Conservation (phyloP, 768 basidiomycete genomes). For the Lentinula guzmanii region DNA sequence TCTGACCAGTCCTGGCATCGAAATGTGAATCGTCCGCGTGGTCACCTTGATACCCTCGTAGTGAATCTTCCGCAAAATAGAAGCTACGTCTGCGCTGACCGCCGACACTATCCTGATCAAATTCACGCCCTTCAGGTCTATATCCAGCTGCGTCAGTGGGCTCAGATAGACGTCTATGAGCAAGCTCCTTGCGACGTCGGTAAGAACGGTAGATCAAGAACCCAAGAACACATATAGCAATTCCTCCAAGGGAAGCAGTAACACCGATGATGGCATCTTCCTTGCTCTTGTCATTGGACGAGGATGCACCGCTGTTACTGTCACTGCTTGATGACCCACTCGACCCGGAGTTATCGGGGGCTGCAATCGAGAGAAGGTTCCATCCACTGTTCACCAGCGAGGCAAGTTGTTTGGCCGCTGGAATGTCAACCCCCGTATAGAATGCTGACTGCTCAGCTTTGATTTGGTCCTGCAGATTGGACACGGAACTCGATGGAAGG, state of each 20-base stretch:
- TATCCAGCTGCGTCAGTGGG: slow-evolving; percentile 32
- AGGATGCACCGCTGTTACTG: slow-evolving; percentile 19
- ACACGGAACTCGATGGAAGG: slow-evolving; percentile 38
- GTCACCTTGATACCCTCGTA: slow-evolving; percentile 50
- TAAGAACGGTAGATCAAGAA: slow-evolving; percentile 68
- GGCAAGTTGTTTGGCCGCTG: slow-evolving; percentile 54
- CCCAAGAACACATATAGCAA: slow-evolving; percentile 65
- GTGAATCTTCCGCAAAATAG: slow-evolving; percentile 82
- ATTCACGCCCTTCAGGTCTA: slow-evolving; percentile 62
- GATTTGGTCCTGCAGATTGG: slow-evolving; percentile 42
- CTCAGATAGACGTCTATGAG: slow-evolving; percentile 71
- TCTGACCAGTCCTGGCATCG: slow-evolving; percentile 15
- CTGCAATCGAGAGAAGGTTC: slow-evolving; percentile 42
- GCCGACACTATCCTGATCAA: slow-evolving; percentile 72
- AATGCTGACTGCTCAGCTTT: slow-evolving; percentile 27
- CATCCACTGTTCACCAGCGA: slow-evolving; percentile 65
- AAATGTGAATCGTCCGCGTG: slow-evolving; percentile 27
- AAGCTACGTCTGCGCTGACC: slow-evolving; percentile 71
- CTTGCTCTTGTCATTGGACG: slow-evolving; percentile 41
- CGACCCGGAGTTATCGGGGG: slow-evolving; percentile 22
- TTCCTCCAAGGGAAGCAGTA: slow-evolving; percentile 72
- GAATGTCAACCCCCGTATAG: slow-evolving; percentile 30
- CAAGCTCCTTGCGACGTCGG: slow-evolving; percentile 60
- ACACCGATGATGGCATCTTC: slow-evolving; percentile 91
- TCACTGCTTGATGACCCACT: slow-evolving; percentile 15